These are phyloP conservation scores for Reutealis trisperma DNA, from an alignment of 345 rosid genomes.

Conservation along the genomic window DNA sequence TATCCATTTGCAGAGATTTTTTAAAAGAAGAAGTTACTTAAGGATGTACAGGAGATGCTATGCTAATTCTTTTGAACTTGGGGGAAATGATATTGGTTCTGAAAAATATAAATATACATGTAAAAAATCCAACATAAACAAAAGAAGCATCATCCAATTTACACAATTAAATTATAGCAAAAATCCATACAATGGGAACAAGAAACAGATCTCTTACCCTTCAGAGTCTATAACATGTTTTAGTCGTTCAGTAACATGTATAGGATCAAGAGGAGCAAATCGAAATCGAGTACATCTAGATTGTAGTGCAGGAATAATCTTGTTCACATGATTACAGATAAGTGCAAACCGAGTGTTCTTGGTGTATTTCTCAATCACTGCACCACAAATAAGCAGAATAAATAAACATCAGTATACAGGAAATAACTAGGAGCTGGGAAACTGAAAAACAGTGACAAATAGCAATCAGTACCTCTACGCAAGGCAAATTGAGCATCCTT, in stretches of 20 bases:
- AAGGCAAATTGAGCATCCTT: slow-evolving; percentile 98
- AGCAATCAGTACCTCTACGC: slow-evolving; percentile 65
- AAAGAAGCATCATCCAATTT: not conserved
- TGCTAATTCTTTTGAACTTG: not conserved
- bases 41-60: not conserved
- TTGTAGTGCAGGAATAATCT: slow-evolving; percentile 96
- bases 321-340: slow-evolving; percentile 92
- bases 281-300: slow-evolving; percentile 97
- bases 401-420: slow-evolving; percentile 14
- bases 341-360: slow-evolving; percentile 93
- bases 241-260: slow-evolving; percentile 72
- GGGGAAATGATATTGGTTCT: not conserved
- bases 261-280: slow-evolving; percentile 88
- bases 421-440: not conserved
- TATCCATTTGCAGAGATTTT: not conserved
- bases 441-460: no score
- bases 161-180: not conserved
- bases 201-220: slow-evolving; percentile 47
- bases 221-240: slow-evolving; percentile 79
- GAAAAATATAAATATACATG: not conserved
- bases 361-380: slow-evolving; percentile 96
- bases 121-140: not conserved
- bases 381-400: slow-evolving; percentile 19
- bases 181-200: not conserved
- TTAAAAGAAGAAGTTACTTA: not conserved